Base-by-base conservation (phyloP, 441 rosid species). In the Euphorbia schlechtendalii region DNA sequence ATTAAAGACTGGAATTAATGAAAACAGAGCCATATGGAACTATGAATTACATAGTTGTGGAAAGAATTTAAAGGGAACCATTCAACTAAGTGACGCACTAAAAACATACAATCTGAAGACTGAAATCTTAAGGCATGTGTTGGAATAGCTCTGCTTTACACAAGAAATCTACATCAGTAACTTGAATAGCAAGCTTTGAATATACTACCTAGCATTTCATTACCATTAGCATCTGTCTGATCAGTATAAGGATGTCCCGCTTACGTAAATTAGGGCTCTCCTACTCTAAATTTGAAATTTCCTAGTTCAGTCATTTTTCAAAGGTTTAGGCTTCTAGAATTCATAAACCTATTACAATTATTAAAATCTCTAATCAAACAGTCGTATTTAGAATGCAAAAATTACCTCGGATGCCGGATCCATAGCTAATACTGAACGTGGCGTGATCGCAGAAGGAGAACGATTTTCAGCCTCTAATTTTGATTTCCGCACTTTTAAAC, bases 321-420 rank as follows among this genome's bases (percentile, higher is more conserved):
- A n/a, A n/a, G n/a, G n/a, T n/a, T n/a, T n/a, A n/a, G n/a, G n/a
- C 36, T 32, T 51, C 48, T 32, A 24, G 22, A 32, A 51, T 20
- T 15, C 8, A 28, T 24, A 10, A 11, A 27, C 30, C 20, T 66
- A 27, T 3, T 2, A 10, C 2, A 41, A 43, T 41, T 64, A 52
- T 7, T 18, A 76, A 53, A 56, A 62, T 72, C 56, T 43, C 52
- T 59, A 48, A 66, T n/a, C 60, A 41, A 46, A 67, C 46, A 51
- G 43, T 25, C 18, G 8, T 22, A 27, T 14, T 25, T 36, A 58
- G 71, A 58, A 55, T 22, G 15, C 20, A 15, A 2, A 12, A 25
- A 48, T 59, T 63, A 90, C 97, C 96, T 86, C 81, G 49, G 92
- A 81, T 68, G 93, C 67, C 3, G 90, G 83, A 82, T 85, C 92